Conservation (phyloP, 768 basidiomycete genomes). For the Termitomyces sp. region DNA sequence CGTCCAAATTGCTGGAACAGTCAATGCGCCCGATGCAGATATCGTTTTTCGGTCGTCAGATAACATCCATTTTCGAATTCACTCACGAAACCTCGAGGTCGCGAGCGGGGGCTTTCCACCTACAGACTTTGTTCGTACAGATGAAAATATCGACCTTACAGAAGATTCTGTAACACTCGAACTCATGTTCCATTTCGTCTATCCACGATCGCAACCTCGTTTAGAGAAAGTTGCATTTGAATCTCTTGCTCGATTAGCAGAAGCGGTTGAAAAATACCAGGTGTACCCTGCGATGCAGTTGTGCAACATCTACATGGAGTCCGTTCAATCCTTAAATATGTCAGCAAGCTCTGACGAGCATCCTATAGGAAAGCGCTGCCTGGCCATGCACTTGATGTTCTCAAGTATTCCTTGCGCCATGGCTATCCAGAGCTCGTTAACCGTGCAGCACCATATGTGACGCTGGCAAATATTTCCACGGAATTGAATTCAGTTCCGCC, state of each 20-base stretch:
- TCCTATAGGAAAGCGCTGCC: constrained; percentile 8
- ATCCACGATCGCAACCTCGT: constrained; percentile 12
- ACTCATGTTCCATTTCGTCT: constrained; percentile 16
- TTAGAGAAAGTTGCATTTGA: constrained; percentile 8
- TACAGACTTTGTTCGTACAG: not conserved
- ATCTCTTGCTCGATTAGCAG: constrained; percentile 6
- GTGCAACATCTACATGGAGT: constrained; percentile 17
- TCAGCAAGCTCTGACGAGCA: not conserved
- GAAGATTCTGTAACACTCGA: constrained; percentile 14
- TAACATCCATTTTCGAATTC: constrained; percentile 11
- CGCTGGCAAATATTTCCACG: constrained; percentile 2
- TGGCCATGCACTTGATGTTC: constrained; percentile 10
- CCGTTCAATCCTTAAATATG: not conserved
- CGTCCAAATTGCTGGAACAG: not conserved
- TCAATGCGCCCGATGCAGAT: constrained; percentile 13
- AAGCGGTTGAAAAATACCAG: constrained; percentile 18
- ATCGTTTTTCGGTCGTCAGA: constrained; percentile 11
- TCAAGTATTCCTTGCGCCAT: constrained; percentile 15
- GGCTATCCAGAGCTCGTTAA: constrained; percentile 10
- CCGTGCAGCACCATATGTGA: constrained; percentile 12
- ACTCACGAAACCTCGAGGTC: constrained; percentile 13
- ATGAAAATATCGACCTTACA: constrained; percentile 9
- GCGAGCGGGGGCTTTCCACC: constrained; percentile 12
- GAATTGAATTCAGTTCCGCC: constrained; percentile 4
- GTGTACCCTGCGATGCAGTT: constrained; percentile 17